A percentile compares a stretch with the other conserved stretches of the same genome.
Conservation (phyloP, 164 flowering plant species). For the Umbilicus rupestris region DNA sequence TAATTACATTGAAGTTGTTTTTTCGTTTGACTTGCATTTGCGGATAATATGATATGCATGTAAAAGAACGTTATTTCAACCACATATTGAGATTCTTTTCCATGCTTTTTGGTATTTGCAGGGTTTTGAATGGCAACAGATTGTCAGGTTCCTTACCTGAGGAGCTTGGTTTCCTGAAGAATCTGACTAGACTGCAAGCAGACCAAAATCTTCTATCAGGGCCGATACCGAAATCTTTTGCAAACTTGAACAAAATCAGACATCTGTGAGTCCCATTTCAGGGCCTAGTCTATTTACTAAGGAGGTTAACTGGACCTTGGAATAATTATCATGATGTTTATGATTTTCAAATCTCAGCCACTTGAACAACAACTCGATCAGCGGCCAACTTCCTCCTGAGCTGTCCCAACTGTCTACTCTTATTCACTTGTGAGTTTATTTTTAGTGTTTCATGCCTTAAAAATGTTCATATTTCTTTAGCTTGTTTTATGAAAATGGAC, state of each 20-base stretch:
- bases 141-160: conserved; percentile 63
- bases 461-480: not conserved
- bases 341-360: conserved; percentile 36
- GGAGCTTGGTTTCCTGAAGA: conserved; percentile 67
- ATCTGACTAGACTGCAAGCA: conserved; percentile 51
- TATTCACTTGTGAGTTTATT: conserved; percentile 66
- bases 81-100: not conserved
- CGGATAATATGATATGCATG: not conserved
- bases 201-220: conserved; percentile 71
- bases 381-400: conserved; percentile 72
- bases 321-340: not conserved
- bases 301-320: not conserved
- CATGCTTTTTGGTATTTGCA: conserved; percentile 22
- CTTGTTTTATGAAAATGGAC: not conserved
- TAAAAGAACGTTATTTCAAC: not conserved
- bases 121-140: conserved; percentile 79
- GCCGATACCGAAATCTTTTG: conserved; percentile 66
- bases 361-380: conserved; percentile 77
- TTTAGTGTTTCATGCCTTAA: not conserved
- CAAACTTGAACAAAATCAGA: conserved; percentile 35
- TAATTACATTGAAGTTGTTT: not conserved
- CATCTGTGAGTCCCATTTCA: conserved; percentile 59
- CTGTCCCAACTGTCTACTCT: conserved; percentile 42
- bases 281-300: not conserved
- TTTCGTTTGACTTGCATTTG: not conserved